These are phyloP conservation scores for Diutina mesorugosa DNA, from an alignment of 1,139 yeast genomes.

Conservation along the genomic window DNA sequence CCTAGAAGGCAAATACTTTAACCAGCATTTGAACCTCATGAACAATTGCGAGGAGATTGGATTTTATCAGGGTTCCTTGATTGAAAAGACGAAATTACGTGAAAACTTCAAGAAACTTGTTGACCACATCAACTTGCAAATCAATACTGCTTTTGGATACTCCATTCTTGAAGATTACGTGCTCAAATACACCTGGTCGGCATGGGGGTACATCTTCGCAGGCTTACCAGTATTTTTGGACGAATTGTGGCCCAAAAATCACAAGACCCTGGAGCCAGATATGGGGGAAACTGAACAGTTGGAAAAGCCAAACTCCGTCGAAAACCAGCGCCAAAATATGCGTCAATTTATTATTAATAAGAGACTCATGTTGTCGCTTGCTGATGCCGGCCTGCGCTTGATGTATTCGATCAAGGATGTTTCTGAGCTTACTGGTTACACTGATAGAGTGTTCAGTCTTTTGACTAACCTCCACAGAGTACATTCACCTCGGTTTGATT, in stretches of 20 bases:
- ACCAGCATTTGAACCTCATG: slow-evolving; percentile 73
- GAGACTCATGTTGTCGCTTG: slow-evolving; percentile 77
- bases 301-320: slow-evolving; percentile 11
- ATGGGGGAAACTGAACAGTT: slow-evolving; percentile 7
- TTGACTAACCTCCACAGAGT: slow-evolving; percentile 70
- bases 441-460: slow-evolving; percentile 72
- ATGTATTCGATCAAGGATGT: slow-evolving; percentile 92
- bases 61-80: slow-evolving; percentile 80
- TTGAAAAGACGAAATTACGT: slow-evolving; percentile 59
- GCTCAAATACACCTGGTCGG: slow-evolving; percentile 89
- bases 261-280: neutral
- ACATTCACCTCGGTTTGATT: slow-evolving; percentile 58
- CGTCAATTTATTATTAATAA: slow-evolving; percentile 85
- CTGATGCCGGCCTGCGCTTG: slow-evolving; percentile 93
- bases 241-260: slow-evolving; percentile 17
- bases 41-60: slow-evolving; percentile 91
- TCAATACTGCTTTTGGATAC: slow-evolving; percentile 42
- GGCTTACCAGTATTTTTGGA: slow-evolving; percentile 66
- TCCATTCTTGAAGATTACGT: slow-evolving; percentile 76
- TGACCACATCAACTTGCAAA: slow-evolving; percentile 31
- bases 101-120: slow-evolving; percentile 45
- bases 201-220: slow-evolving; percentile 82
- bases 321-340: slow-evolving; percentile 44
- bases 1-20: slow-evolving; percentile 82
- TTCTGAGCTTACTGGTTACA: slow-evolving; percentile 84